Evolutionary conservation across 176 grass and related monocot species (phyloP), one percentile per base, ranked within the genome.

Genomic region (Dactylis glomerata): DNA sequence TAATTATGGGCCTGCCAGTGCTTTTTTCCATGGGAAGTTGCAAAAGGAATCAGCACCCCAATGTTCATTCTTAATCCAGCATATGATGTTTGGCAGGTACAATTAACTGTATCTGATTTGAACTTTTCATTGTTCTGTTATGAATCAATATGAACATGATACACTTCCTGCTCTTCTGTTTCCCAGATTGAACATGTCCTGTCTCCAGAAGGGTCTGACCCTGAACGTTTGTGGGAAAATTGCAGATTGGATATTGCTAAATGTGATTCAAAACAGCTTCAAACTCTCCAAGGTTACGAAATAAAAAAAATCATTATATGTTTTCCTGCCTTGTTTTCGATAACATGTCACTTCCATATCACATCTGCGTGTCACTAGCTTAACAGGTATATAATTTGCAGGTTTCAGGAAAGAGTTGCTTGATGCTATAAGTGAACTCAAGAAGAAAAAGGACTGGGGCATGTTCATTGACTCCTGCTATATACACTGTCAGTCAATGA

Each of bases 61-160:
- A 45, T 91, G 76, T 97, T 97, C 76, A 92, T 97, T 83, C 92
- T 97, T 45, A 97, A 97, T 77, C 92, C 95, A 52, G 92, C 95
- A 41, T 94, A 94, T 65, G 95, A 97, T 78, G 63, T 73, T 92
- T 97, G 95, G 95, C 95, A 97, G 95, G 95, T 97, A 71, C 63
- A 15, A 19, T 82, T 75, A 75, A 71, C n/a, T 3, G 1, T 54
- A 82, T 72, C 52, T 49, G 75, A 49, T 70, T 73, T 49, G 14
- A 79, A 81, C 30, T 62, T 70, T 68, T 32, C 24, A 38, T 31
- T 84, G 51, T 8, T 78, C 49, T 81, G 31, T 81, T 83, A 34
- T 10, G 52, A 28, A 75, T 70, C 8, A 73, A 54, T 83, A 24
- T 71, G 2, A 32, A 44, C 22, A 70, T 65, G 77, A 75, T 22